Percentiles rank a stretch among this genome's conserved stretches.
Evolutionary conservation across 495 filamentous ascomycete genomes (phyloP).

Genomic region (Acidiella bohemica): DNA sequence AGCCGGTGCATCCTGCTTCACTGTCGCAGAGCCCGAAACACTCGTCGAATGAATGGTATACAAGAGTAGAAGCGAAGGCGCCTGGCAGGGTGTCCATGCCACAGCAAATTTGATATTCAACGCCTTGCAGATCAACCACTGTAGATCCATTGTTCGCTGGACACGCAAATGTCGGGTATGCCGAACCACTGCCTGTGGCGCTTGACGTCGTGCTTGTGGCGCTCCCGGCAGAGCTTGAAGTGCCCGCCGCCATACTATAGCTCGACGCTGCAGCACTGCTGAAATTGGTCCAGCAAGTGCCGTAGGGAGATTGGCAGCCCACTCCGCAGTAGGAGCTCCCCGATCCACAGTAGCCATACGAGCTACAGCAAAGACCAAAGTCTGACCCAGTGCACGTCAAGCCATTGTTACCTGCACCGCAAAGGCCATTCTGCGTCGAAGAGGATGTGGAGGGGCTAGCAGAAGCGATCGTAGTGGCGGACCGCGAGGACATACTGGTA

Average conservation of each 20-base stretch:
- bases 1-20: slow-evolving; percentile 5
- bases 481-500: no score
- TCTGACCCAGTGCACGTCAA: slow-evolving; percentile 6
- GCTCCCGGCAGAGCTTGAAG: not conserved
- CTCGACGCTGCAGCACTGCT: not conserved
- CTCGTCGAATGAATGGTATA: slow-evolving; percentile 4
- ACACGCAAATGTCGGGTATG: slow-evolving; percentile 3
- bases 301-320: slow-evolving; percentile 10
- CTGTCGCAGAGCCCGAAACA: slow-evolving; percentile 13
- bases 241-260: not conserved
- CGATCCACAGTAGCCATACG: slow-evolving; percentile 10
- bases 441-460: slow-evolving; percentile 1
- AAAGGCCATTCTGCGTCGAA: slow-evolving; percentile 4
- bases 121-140: slow-evolving; percentile 5
- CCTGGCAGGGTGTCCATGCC: not conserved
- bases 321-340: slow-evolving; percentile 1
- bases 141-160: slow-evolving; percentile 8
- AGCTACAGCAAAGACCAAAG: slow-evolving; percentile 14
- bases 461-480: no score
- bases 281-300: slow-evolving; percentile 1
- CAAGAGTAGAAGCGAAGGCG: slow-evolving; percentile 1
- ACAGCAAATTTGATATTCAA: slow-evolving; percentile 9
- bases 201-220: slow-evolving; percentile 1
- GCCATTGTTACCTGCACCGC: slow-evolving; percentile 3
- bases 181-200: no score